Percentiles rank a stretch among this genome's conserved stretches.
Conservation (phyloP, 192 early-diverging fungal genomes). For the Coemansia sp. region DNA sequence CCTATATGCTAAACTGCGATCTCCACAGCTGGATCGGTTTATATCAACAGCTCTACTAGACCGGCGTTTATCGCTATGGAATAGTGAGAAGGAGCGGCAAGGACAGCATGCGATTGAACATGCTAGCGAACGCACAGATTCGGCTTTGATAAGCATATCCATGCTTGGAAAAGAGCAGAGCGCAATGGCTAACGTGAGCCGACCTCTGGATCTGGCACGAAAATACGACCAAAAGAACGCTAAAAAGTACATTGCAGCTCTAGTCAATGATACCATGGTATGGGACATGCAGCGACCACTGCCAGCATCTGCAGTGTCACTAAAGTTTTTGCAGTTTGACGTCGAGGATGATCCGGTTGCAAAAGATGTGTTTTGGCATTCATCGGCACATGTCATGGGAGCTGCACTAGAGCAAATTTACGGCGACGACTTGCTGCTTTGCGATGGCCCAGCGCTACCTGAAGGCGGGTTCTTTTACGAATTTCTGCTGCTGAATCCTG, state of each 20-base stretch:
- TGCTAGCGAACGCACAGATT: neutral
- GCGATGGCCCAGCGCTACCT: conserved; percentile 69
- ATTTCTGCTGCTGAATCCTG: conserved; percentile 57
- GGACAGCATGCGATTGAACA: neutral
- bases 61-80: conserved; percentile 23
- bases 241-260: conserved; percentile 53
- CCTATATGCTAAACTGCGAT: neutral
- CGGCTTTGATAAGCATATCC: neutral
- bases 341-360: conserved; percentile 32
- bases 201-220: conserved; percentile 58
- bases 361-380: conserved; percentile 64
- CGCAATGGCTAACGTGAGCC: conserved; percentile 14
- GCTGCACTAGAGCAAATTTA: conserved; percentile 70
- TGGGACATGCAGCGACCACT: conserved; percentile 61
- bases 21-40: neutral
- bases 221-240: conserved; percentile 45
- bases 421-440: conserved; percentile 65
- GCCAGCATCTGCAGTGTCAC: conserved; percentile 15
- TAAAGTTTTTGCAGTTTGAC: conserved; percentile 53
- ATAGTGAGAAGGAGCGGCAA: conserved; percentile 30
- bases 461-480: conserved; percentile 81
- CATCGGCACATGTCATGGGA: conserved; percentile 71
- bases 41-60: conserved; percentile 12
- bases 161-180: conserved; percentile 10
- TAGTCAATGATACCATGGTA: conserved; percentile 48